These are phyloP conservation scores for Heteromeles arbutifolia DNA, from an alignment of 306 rosid genomes.

Conservation along the genomic window DNA sequence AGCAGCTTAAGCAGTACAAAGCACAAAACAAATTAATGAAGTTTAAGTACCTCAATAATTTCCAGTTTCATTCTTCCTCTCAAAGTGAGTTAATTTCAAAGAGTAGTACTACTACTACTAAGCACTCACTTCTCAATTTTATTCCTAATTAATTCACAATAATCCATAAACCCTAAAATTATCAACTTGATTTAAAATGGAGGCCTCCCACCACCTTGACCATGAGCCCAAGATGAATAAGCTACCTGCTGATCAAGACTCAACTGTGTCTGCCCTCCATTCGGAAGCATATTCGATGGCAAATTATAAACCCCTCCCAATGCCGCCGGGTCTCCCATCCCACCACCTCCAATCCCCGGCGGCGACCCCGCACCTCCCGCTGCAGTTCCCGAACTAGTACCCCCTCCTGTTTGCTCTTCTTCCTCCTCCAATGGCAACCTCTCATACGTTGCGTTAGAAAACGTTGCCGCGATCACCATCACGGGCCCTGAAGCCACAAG, in stretches of 20 bases:
- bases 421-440: slow-evolving; percentile 70
- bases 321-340: slow-evolving; percentile 29
- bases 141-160: background rate
- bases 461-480: slow-evolving; percentile 72
- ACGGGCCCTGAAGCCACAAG: slow-evolving; percentile 70
- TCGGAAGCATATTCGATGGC: slow-evolving; percentile 35
- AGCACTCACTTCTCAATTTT: background rate
- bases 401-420: slow-evolving; percentile 25
- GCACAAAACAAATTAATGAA: background rate
- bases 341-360: slow-evolving; percentile 30
- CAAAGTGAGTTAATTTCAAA: background rate
- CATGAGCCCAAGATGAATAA: slow-evolving; percentile 51
- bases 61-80: background rate
- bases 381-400: background rate
- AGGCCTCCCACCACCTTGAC: slow-evolving; percentile 44
- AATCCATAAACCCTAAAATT: background rate
- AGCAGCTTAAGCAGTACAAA: background rate
- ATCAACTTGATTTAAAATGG: slow-evolving; percentile 19
- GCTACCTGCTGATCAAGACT: slow-evolving; percentile 45
- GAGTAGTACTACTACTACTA: background rate
- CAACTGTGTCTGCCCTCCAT: slow-evolving; percentile 54
- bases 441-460: slow-evolving; percentile 72
- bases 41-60: background rate
- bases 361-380: slow-evolving; percentile 29
- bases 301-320: slow-evolving; percentile 39